Conservation (phyloP, 805 yeast genomes). For the Lachancea thermotolerans region DNA sequence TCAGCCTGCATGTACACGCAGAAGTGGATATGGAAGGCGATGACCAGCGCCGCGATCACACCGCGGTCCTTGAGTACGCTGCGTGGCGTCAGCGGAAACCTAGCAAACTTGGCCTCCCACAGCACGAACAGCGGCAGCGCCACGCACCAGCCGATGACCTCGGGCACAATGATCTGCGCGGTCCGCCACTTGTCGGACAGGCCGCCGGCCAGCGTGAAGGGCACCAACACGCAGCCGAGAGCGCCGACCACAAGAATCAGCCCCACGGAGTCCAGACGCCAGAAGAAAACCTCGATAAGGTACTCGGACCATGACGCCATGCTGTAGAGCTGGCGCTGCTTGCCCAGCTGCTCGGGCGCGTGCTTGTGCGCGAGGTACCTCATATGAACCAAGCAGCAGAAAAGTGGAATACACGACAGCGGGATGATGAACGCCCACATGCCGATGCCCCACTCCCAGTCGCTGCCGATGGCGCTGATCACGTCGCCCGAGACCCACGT, state of each 20-base stretch:
- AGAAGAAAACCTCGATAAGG: slow-evolving; percentile 38
- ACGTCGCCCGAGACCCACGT: slow-evolving; percentile 65
- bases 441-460: slow-evolving; percentile 52
- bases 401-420: slow-evolving; percentile 42
- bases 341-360: slow-evolving; percentile 31
- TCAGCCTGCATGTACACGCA: slow-evolving; percentile 62
- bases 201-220: slow-evolving; percentile 67
- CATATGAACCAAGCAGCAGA: slow-evolving; percentile 43
- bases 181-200: slow-evolving; percentile 42
- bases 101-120: slow-evolving; percentile 53
- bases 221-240: slow-evolving; percentile 55
- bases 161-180: slow-evolving; percentile 55
- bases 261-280: slow-evolving; percentile 62
- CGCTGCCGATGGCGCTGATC: slow-evolving; percentile 29
- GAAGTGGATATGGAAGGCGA: slow-evolving; percentile 49
- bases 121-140: slow-evolving; percentile 46
- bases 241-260: slow-evolving; percentile 45
- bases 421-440: slow-evolving; percentile 58
- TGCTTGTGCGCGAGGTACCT: slow-evolving; percentile 37
- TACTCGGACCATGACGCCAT: slow-evolving; percentile 16
- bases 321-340: not conserved
- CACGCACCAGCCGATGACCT: slow-evolving; percentile 47
- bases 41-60: slow-evolving; percentile 52
- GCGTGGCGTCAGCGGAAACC: slow-evolving; percentile 51
- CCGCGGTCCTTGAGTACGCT: slow-evolving; percentile 53